These are phyloP conservation scores for Apocynum venetum DNA, from an alignment of 257 asterid species.

Conservation along the genomic window DNA sequence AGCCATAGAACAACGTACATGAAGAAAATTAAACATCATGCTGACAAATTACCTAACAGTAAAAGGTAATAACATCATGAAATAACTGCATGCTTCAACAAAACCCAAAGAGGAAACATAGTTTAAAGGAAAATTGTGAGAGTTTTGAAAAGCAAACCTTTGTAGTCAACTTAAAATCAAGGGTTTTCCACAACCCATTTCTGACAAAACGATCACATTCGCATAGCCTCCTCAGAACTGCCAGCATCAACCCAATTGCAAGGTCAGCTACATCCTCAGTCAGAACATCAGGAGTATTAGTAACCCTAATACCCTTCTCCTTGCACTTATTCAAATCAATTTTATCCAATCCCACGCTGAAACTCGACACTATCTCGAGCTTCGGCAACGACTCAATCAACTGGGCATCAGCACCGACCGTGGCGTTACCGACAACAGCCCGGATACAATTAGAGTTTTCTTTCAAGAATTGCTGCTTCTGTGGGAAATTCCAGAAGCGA, in stretches of 20 bases:
- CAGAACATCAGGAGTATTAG: constrained; percentile 83
- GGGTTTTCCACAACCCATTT: constrained; percentile 56
- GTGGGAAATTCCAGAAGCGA: constrained; percentile 56
- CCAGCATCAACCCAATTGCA: constrained; percentile 71
- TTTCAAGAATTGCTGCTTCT: constrained; percentile 38
- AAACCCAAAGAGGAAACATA: no score
- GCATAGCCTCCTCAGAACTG: constrained; percentile 60
- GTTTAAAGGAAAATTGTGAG: background rate
- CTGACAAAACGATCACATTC: constrained; percentile 65
- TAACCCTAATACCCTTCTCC: constrained; percentile 80
- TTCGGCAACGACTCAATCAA: constrained; percentile 63
- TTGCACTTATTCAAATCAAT: constrained; percentile 65
- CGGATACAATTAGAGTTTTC: constrained; percentile 54
- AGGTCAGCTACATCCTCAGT: constrained; percentile 94
- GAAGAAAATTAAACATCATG: background rate
- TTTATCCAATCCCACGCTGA: constrained; percentile 81
- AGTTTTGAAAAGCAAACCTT: constrained; percentile 37
- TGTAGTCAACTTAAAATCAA: constrained; percentile 59
- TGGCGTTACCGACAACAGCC: constrained; percentile 64
- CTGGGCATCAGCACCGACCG: constrained; percentile 46
- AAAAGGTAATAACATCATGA: background rate
- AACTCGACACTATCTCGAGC: constrained; percentile 65
- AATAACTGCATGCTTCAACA: background rate
- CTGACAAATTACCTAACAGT: background rate
- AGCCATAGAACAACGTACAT: background rate